These are phyloP conservation scores for Penicillium sp. DNA, from an alignment of 2,329 filamentous ascomycete genomes.

Conservation along the genomic window DNA sequence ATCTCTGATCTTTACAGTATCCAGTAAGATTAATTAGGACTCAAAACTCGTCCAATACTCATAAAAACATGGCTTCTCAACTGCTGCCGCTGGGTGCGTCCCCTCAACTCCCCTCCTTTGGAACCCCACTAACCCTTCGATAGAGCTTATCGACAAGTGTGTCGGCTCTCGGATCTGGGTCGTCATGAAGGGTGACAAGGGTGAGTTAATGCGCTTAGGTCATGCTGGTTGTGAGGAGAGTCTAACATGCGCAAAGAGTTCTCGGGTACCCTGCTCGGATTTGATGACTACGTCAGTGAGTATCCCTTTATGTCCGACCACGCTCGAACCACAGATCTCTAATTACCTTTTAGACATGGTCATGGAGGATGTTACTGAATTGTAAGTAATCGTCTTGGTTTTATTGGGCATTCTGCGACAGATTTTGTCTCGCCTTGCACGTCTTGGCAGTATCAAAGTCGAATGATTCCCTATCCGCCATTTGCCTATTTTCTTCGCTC, in stretches of 20 bases:
- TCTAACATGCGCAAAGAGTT: slow-evolving; percentile 66
- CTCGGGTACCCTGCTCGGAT: slow-evolving; percentile 87
- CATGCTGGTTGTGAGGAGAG: background rate
- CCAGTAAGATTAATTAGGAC: background rate
- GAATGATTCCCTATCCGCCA: background rate
- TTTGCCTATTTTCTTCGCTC: background rate
- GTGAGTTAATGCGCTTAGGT: slow-evolving; percentile 49
- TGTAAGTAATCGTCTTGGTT: slow-evolving; percentile 56
- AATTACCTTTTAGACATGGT: slow-evolving; percentile 76
- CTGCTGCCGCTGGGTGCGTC: slow-evolving; percentile 67
- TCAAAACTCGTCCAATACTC: background rate
- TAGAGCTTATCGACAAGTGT: slow-evolving; percentile 98
- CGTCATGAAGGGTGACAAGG: slow-evolving; percentile 99
- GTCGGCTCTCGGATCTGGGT: slow-evolving; percentile 98
- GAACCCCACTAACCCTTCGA: slow-evolving; percentile 25
- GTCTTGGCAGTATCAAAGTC: background rate
- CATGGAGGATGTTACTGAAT: slow-evolving; percentile 93
- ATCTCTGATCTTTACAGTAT: background rate
- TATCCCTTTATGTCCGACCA: slow-evolving; percentile 39
- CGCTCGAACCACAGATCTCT: slow-evolving; percentile 12
- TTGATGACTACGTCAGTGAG: slow-evolving; percentile 99
- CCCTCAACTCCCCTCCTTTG: slow-evolving; percentile 6
- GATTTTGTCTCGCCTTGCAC: background rate
- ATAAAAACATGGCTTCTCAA: slow-evolving; percentile 65
- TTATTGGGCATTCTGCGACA: background rate